Evolutionary conservation across 1,284 basidiomycete species (phyloP).

Genomic region (Earliella scabrosa): DNA sequence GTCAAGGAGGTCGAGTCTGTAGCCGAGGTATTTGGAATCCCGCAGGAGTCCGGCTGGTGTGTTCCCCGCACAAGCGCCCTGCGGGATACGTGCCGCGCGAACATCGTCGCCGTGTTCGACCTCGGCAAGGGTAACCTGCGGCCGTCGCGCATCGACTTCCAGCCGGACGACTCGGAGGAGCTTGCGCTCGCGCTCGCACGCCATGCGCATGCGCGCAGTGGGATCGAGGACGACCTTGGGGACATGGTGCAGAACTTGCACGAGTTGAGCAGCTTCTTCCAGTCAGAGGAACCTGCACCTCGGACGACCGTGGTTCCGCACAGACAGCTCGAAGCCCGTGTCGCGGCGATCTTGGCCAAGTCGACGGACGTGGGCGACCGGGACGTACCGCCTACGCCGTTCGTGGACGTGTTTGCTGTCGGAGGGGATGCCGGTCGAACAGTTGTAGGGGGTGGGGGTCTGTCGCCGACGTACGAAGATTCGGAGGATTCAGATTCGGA

Average conservation of each 20-base stretch:
- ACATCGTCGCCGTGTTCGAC: slow-evolving; percentile 84
- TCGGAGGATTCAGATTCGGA: slow-evolving; percentile 22
- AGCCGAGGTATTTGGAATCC: slow-evolving; percentile 80
- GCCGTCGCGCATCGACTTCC: slow-evolving; percentile 74
- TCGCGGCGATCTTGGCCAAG: slow-evolving; percentile 80
- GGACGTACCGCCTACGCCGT: slow-evolving; percentile 72
- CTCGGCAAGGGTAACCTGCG: slow-evolving; percentile 78
- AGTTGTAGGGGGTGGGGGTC: not conserved
- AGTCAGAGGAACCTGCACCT: slow-evolving; percentile 45
- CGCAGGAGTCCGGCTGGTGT: slow-evolving; percentile 86
- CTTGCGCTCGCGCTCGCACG: slow-evolving; percentile 25
- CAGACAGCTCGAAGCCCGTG: slow-evolving; percentile 71
- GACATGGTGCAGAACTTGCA: slow-evolving; percentile 88
- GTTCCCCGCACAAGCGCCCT: slow-evolving; percentile 69
- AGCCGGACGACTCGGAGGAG: slow-evolving; percentile 47
- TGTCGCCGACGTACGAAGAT: slow-evolving; percentile 23
- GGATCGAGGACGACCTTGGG: slow-evolving; percentile 67
- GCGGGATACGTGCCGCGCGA: slow-evolving; percentile 69
- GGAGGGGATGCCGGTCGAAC: slow-evolving; percentile 25
- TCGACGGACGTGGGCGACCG: slow-evolving; percentile 61
- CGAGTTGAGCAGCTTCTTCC: slow-evolving; percentile 87
- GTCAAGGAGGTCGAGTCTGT: slow-evolving; percentile 51
- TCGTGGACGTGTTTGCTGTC: slow-evolving; percentile 76
- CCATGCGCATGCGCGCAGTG: slow-evolving; percentile 39
- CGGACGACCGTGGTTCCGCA: slow-evolving; percentile 33